Evolutionary conservation across 306 rosid species (phyloP).

Genomic region (Chamaecrista fasciculata): DNA sequence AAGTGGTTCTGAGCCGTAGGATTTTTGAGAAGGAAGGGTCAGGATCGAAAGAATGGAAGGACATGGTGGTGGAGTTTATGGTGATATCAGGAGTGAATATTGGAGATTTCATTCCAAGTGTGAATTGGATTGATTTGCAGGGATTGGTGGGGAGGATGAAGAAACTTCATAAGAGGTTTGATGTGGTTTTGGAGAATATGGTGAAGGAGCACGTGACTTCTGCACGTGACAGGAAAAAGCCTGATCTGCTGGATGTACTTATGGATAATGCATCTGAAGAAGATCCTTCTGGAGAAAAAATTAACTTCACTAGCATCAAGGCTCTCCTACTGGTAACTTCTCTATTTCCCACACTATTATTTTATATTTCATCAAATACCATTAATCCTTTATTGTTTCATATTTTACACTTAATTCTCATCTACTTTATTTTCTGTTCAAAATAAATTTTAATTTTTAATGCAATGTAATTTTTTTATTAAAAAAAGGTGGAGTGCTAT

Average conservation of each 20-base stretch:
- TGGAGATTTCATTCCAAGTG: slow-evolving; percentile 38
- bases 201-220: slow-evolving; percentile 29
- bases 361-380: too few relatives aligned
- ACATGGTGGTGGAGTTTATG: slow-evolving; percentile 47
- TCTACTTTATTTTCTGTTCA: too few relatives aligned
- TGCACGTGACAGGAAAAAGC: slow-evolving; percentile 18
- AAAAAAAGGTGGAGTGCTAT: too few relatives aligned
- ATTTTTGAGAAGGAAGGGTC: slow-evolving; percentile 27
- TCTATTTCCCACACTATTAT: neutral
- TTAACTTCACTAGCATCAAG: slow-evolving; percentile 31
- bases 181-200: slow-evolving; percentile 19
- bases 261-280: neutral
- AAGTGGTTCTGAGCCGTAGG: slow-evolving; percentile 18
- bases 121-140: slow-evolving; percentile 39
- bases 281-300: neutral
- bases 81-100: slow-evolving; percentile 31
- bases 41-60: slow-evolving; percentile 37
- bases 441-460: too few relatives aligned
- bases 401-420: too few relatives aligned
- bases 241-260: slow-evolving; percentile 30
- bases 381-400: too few relatives aligned
- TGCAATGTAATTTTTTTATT: too few relatives aligned
- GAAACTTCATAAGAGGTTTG: slow-evolving; percentile 37
- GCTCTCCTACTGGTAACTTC: slow-evolving; percentile 26
- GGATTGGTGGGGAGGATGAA: slow-evolving; percentile 41